These are phyloP conservation scores for Corymbia maculata DNA, from an alignment of 345 rosid genomes.

Conservation along the genomic window DNA sequence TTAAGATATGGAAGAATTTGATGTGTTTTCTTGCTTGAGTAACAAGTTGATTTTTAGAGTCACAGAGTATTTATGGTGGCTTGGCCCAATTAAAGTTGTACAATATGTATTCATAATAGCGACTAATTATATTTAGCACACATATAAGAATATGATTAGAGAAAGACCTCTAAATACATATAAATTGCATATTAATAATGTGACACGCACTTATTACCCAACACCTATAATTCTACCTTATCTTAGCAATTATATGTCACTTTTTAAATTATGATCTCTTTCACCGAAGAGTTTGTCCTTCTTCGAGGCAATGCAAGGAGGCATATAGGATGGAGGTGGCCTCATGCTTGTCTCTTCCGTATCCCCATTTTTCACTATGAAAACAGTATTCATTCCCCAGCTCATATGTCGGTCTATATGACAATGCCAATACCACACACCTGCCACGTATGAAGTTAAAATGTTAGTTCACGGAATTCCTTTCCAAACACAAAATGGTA, in stretches of 20 bases:
- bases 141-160: no score
- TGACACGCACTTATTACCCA: background rate
- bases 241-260: background rate
- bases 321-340: background rate
- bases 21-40: background rate
- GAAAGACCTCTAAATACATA: no score
- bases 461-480: background rate
- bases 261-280: no score
- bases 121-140: background rate
- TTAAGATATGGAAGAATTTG: background rate
- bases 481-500: background rate
- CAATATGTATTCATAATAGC: no score
- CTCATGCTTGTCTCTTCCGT: background rate
- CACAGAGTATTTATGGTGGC: background rate
- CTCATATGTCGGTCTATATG: slow-evolving; percentile 13
- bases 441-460: background rate
- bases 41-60: background rate
- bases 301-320: background rate
- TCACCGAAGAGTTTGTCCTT: background rate
- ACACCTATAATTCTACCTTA: background rate
- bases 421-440: slow-evolving; percentile 28
- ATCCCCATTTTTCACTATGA: slow-evolving; percentile 12
- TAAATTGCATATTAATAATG: background rate
- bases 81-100: background rate
- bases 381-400: slow-evolving; percentile 19